phyloP scores from a whole-genome alignment of 306 rosid species.

The Malus orientalis region DNA sequence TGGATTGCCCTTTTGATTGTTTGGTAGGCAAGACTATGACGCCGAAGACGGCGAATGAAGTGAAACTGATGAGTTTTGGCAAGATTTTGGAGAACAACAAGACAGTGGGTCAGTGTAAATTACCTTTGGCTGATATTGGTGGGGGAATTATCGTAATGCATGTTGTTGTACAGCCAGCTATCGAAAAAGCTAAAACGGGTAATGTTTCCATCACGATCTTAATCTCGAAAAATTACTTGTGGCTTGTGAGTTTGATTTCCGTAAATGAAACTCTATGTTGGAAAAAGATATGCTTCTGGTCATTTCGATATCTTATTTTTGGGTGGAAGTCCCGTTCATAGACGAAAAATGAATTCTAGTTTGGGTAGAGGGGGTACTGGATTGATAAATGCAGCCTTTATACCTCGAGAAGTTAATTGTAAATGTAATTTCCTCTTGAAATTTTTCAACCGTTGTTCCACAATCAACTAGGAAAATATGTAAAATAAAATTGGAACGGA shows the following conservation, averaged over 20 bases:
- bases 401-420: neutral
- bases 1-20: neutral
- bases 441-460: neutral
- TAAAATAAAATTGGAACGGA: neutral
- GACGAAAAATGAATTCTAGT: neutral
- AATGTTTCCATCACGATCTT: slow-evolving; percentile 3
- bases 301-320: neutral
- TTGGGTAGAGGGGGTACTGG: neutral
- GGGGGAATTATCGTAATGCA: slow-evolving; percentile 71
- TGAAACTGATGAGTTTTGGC: slow-evolving; percentile 86
- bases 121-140: slow-evolving; percentile 63
- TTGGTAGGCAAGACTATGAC: slow-evolving; percentile 58
- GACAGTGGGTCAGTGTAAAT: slow-evolving; percentile 89
- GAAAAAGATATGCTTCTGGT: neutral
- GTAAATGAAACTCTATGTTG: neutral
- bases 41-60: slow-evolving; percentile 96
- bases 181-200: slow-evolving; percentile 77
- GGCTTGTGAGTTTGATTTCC: neutral
- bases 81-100: slow-evolving; percentile 96
- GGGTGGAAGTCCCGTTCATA: neutral
- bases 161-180: slow-evolving; percentile 87
- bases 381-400: neutral
- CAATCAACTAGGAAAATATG: neutral
- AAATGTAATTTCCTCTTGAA: neutral
- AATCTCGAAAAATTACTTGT: neutral